These are phyloP conservation scores for Penicillium sp. DNA, from an alignment of 2,329 filamentous ascomycete species.

Conservation along the genomic window DNA sequence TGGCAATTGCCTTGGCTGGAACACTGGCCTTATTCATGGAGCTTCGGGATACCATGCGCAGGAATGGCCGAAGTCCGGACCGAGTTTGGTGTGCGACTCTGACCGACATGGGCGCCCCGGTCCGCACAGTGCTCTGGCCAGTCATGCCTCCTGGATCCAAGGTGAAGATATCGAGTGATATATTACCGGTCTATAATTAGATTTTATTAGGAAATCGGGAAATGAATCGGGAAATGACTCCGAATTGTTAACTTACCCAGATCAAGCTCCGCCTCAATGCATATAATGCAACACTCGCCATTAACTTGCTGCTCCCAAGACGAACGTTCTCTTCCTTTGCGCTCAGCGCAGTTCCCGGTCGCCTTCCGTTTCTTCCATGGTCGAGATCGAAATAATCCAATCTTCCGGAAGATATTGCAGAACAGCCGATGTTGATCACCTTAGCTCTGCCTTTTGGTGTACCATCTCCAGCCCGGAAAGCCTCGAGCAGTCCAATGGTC, in stretches of 20 bases:
- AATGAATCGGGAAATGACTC: background rate
- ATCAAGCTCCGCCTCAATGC: conserved; percentile 38
- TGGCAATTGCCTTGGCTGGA: conserved; percentile 37
- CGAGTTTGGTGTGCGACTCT: conserved; percentile 34
- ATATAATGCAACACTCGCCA: conserved; percentile 39
- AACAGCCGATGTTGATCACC: conserved; percentile 40
- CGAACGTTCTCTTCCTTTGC: conserved; percentile 33
- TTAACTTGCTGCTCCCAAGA: conserved; percentile 39
- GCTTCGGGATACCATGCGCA: conserved; percentile 38
- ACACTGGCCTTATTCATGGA: conserved; percentile 38
- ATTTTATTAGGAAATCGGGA: conserved; percentile 5
- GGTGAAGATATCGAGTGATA: conserved; percentile 39
- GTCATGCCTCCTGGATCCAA: conserved; percentile 36
- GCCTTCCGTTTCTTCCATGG: conserved; percentile 17
- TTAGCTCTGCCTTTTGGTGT: conserved; percentile 32
- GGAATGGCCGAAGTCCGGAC: conserved; percentile 34
- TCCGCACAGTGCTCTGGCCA: conserved; percentile 28
- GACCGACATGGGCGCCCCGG: conserved; percentile 30
- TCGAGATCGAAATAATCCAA: conserved; percentile 37
- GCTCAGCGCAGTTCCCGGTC: conserved; percentile 28
- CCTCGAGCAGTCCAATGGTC: conserved; percentile 38
- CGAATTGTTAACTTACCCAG: conserved; percentile 27
- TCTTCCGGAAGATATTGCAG: conserved; percentile 31
- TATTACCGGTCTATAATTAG: conserved; percentile 32
- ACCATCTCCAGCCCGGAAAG: conserved; percentile 37